These are phyloP conservation scores for Vachellia collinsii DNA, from an alignment of 306 rosid genomes.

Conservation along the genomic window DNA sequence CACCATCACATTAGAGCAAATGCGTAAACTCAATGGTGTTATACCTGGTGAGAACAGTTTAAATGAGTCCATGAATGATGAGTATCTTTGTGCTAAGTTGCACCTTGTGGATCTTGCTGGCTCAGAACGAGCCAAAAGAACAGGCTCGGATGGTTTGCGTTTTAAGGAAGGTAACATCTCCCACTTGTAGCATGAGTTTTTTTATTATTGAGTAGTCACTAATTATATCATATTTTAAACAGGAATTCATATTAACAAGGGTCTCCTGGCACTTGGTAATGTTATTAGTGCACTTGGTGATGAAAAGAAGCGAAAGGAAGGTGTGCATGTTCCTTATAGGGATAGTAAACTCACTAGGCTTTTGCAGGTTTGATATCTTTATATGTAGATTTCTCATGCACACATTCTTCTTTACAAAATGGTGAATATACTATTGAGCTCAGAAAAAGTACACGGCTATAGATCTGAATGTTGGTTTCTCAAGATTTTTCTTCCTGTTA, in stretches of 20 bases:
- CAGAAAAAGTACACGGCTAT: background rate
- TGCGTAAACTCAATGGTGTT: constrained; percentile 62
- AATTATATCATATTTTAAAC: constrained; percentile 42
- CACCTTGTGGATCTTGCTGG: constrained; percentile 99
- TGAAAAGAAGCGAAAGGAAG: constrained; percentile 98
- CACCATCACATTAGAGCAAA: constrained; percentile 99
- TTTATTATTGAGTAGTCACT: constrained; percentile 31
- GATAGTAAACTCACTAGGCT: constrained; percentile 99
- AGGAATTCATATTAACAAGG: constrained; percentile 98
- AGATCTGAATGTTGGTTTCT: background rate
- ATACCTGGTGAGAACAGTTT: constrained; percentile 50
- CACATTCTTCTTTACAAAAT: constrained; percentile 30
- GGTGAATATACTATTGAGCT: background rate
- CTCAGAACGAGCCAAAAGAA: constrained; percentile 98
- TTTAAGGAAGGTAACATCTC: constrained; percentile 83
- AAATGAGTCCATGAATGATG: constrained; percentile 69
- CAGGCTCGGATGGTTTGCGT: constrained; percentile 98
- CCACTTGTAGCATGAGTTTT: constrained; percentile 10
- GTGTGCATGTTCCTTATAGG: constrained; percentile 93
- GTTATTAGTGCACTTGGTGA: constrained; percentile 99
- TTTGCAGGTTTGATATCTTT: constrained; percentile 73
- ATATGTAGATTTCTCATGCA: constrained; percentile 23
- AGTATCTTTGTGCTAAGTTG: constrained; percentile 93
- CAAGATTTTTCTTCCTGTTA: background rate
- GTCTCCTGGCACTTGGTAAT: constrained; percentile 99